Conservation (phyloP, 1,284 basidiomycete genomes). For the Papiliotrema flavescens region DNA sequence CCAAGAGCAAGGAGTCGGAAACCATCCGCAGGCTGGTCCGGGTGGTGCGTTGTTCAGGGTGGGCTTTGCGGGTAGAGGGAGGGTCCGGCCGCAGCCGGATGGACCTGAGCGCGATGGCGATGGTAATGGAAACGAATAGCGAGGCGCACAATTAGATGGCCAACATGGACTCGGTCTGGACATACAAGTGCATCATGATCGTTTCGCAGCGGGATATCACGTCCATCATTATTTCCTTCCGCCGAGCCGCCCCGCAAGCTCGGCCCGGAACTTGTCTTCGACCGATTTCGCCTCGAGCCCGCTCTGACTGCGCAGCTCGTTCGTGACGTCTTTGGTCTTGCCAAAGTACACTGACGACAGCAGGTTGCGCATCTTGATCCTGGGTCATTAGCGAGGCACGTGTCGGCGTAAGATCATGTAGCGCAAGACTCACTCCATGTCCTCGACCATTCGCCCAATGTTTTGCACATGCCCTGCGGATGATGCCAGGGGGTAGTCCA, state of each 20-base stretch:
- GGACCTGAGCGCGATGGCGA: neutral
- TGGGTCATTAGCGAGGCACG: conserved; percentile 13
- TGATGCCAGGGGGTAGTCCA: conserved; percentile 75
- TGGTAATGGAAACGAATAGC: no score
- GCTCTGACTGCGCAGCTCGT: conserved; percentile 80
- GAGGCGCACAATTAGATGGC: no score
- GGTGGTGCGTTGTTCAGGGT: conserved; percentile 3
- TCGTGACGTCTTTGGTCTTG: conserved; percentile 93
- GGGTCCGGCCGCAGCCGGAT: neutral
- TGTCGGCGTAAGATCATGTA: neutral
- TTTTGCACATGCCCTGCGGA: conserved; percentile 82
- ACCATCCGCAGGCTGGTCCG: neutral
- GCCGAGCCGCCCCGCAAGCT: conserved; percentile 67
- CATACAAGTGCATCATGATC: conserved; percentile 14
- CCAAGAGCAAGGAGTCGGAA: neutral
- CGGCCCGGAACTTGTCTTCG: conserved; percentile 85
- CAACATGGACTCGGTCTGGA: no score
- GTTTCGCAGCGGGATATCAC: neutral
- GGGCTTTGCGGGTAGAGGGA: conserved; percentile 6
- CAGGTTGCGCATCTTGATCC: conserved; percentile 91
- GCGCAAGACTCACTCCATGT: conserved; percentile 67
- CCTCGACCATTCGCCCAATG: conserved; percentile 91
- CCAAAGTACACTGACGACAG: conserved; percentile 98
- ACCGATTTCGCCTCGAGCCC: conserved; percentile 77
- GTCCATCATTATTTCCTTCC: conserved; percentile 25